Conservation (phyloP, 345 rosid genomes). For the Aegle marmelos region DNA sequence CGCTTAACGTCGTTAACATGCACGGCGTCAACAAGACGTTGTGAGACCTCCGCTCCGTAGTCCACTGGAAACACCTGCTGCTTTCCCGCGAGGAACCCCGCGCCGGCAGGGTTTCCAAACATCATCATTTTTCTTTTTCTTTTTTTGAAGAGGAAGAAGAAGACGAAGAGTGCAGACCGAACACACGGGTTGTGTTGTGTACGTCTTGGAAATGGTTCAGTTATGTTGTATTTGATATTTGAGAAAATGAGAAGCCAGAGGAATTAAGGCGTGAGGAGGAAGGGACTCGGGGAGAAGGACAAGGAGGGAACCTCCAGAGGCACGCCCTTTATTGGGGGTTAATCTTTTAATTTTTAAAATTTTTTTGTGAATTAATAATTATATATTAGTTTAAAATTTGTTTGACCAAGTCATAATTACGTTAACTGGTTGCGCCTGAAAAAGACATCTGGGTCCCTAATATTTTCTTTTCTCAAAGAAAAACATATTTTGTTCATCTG, state of each 20-base stretch:
- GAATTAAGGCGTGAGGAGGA: background rate
- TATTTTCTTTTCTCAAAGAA: too few species aligned
- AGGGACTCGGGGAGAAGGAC: background rate
- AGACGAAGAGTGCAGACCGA: background rate
- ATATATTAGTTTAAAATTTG: background rate
- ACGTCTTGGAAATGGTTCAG: background rate
- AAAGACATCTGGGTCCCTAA: too few species aligned
- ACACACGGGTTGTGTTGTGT: background rate
- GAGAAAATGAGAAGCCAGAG: background rate
- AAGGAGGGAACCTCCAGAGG: background rate
- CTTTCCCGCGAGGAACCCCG: slow-evolving; percentile 28
- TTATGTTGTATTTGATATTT: background rate
- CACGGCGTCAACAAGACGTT: slow-evolving; percentile 52
- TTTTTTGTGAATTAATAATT: too few species aligned
- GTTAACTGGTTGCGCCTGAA: background rate
- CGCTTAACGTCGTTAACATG: slow-evolving; percentile 35
- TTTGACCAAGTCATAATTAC: slow-evolving; percentile 3
- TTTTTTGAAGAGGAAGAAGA: background rate
- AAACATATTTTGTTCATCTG: too few species aligned
- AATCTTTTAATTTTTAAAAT: background rate
- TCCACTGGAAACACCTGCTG: slow-evolving; percentile 52
- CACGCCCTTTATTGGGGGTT: slow-evolving; percentile 1
- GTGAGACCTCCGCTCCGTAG: slow-evolving; percentile 54
- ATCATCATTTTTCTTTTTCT: slow-evolving; percentile 5
- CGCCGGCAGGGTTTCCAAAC: slow-evolving; percentile 18